These are phyloP conservation scores for Coelastrella sp. DNA, from an alignment of 139 green algal species.

Conservation along the genomic window DNA sequence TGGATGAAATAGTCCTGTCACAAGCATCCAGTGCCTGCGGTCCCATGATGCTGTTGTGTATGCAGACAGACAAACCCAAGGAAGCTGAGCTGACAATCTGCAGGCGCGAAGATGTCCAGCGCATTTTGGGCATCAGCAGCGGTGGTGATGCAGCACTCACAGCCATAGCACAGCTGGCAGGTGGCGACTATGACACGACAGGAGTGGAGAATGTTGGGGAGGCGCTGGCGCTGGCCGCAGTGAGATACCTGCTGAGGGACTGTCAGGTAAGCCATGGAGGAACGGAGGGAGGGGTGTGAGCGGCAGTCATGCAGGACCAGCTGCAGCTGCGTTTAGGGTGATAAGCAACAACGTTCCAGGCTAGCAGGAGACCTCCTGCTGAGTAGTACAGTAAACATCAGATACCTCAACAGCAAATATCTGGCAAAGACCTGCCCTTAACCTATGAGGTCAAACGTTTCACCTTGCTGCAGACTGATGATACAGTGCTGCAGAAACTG, in stretches of 20 bases:
- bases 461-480: slow-evolving; percentile 45
- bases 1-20: too few relatives aligned
- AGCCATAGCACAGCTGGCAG: slow-evolving; percentile 50
- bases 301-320: too few relatives aligned
- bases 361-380: too few relatives aligned
- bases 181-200: slow-evolving; percentile 60
- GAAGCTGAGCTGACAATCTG: slow-evolving; percentile 1
- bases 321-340: too few relatives aligned
- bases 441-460: not conserved
- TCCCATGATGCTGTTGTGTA: too few relatives aligned
- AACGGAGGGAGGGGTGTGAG: not conserved
- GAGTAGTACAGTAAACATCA: too few relatives aligned
- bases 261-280: slow-evolving; percentile 33
- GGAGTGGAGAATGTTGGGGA: slow-evolving; percentile 53
- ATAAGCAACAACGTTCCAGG: not conserved
- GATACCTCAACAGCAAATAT: too few relatives aligned
- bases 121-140: slow-evolving; percentile 30
- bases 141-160: slow-evolving; percentile 44
- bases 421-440: too few relatives aligned
- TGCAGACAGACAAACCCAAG: slow-evolving; percentile 12
- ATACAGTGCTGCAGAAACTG: slow-evolving; percentile 43
- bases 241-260: slow-evolving; percentile 44
- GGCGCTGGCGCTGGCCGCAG: slow-evolving; percentile 44
- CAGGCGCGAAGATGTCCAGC: slow-evolving; percentile 21
- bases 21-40: not conserved